Base-by-base conservation (phyloP, 2,329 filamentous ascomycete species). In the Alternaria arborescens region DNA sequence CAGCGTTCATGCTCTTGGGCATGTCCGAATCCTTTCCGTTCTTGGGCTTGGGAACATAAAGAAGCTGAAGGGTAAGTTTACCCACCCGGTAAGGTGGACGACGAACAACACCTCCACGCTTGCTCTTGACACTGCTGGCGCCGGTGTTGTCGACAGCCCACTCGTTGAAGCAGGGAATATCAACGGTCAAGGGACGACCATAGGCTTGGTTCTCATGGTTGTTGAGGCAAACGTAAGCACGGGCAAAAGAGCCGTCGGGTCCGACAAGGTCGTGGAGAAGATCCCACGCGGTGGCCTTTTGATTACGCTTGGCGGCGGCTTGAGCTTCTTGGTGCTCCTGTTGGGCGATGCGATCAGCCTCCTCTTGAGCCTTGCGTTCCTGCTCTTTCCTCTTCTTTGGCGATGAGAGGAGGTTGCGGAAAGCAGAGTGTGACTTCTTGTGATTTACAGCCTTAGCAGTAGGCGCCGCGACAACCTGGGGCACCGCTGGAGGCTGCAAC, bases 1-100 rank as follows among this genome's bases (percentile, higher is more conserved):
- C 97, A 43, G 92, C 91, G 79, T 95, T 97, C 94, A 99, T 97
- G 83, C 94, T 97, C 88, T 98, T 98, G 55, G 95, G 95, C 93
- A 99, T 97, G 69, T 98, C 94, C 16, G 97, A 94, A 66, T 98
- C 95, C 51, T 88, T 89, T 30, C 89, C 86, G 44, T 91, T 91
- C 82, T 92, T 94, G 5, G 95, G 94, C 71, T 94, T 93, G 0
- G 95, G 95, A 1, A 99, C 93, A 73, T 97, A 99, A 14, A 99
- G 84, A 8, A 99, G 86, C 81, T 99, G 95, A 40, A 99, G 84
- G 77, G 97, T 92, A 55, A 99, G 85, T 81, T 97, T 97, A 67
- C 94, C 95, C 72, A 99, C 89, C 80, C 94, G 93, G 82, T 99
- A 99, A n/a, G 95, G 95, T 12, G 95, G 94, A 53, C 91, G 83